Evolutionary conservation across 2,329 filamentous ascomycete species (phyloP).

Genomic region (Curvularia sp.): DNA sequence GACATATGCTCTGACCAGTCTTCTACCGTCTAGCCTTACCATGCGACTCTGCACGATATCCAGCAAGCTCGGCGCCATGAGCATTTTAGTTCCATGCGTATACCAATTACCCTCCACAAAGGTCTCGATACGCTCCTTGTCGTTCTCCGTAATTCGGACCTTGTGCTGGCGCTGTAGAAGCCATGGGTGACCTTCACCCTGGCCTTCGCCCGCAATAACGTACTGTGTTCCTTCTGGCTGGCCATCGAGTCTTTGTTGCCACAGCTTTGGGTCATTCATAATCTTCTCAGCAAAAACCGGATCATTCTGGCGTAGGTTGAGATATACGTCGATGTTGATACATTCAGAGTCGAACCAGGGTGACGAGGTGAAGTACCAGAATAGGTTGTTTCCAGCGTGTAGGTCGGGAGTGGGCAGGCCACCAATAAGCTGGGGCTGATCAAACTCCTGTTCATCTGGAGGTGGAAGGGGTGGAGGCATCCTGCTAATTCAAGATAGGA

Average conservation of each 20-base stretch:
- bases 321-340: conserved; percentile 64
- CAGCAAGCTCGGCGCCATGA: conserved; percentile 67
- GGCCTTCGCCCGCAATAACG: conserved; percentile 65
- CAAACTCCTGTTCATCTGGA: conserved; percentile 45
- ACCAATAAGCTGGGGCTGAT: conserved; percentile 31
- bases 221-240: conserved; percentile 64
- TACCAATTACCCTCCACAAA: conserved; percentile 66
- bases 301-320: conserved; percentile 58
- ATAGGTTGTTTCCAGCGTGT: conserved; percentile 51
- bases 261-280: conserved; percentile 62
- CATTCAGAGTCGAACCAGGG: conserved; percentile 69
- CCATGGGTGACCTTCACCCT: conserved; percentile 63
- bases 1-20: not conserved
- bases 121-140: conserved; percentile 54
- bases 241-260: conserved; percentile 63
- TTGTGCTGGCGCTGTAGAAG: conserved; percentile 65
- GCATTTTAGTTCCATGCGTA: conserved; percentile 66
- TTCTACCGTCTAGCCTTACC: conserved; percentile 49
- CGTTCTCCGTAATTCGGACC: conserved; percentile 46
- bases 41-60: conserved; percentile 65
- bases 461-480: conserved; percentile 42
- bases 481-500: conserved; percentile 16
- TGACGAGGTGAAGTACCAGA: conserved; percentile 68
- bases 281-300: conserved; percentile 56
- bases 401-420: conserved; percentile 34